Conservation (phyloP, 192 early-diverging fungal species). For the Physocladia obscura region DNA sequence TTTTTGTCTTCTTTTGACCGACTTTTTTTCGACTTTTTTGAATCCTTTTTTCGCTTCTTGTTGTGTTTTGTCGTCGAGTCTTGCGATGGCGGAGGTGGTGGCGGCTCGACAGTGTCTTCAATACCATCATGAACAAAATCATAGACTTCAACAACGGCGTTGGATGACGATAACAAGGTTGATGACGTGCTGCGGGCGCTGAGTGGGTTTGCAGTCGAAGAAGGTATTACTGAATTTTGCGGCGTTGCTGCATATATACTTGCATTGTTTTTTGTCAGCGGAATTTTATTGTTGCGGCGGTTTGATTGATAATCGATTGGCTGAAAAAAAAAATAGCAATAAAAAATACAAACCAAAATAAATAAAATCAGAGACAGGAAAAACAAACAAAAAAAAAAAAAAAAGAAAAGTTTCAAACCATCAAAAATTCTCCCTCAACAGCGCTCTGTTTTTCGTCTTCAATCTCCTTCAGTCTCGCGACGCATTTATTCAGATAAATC, state of each 20-base stretch:
- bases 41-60: background rate
- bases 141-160: background rate
- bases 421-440: constrained; percentile 3
- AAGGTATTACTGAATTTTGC: background rate
- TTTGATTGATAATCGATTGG: background rate
- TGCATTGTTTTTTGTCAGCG: background rate
- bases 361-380: background rate
- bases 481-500: constrained; percentile 26
- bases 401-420: constrained; percentile 3
- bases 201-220: background rate
- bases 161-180: background rate
- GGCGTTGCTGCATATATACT: background rate
- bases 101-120: constrained; percentile 2
- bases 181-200: background rate
- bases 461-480: constrained; percentile 14
- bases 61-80: background rate
- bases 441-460: constrained; percentile 25
- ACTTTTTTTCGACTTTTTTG: constrained; percentile 8
- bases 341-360: background rate
- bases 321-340: background rate
- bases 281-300: background rate
- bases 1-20: background rate
- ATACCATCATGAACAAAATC: constrained; percentile 22
- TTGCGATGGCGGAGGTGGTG: constrained; percentile 4
- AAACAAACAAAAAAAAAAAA: background rate